These are phyloP conservation scores for Phyllostachys edulis DNA, from an alignment of 176 grass and related monocot genomes.

Conservation along the genomic window DNA sequence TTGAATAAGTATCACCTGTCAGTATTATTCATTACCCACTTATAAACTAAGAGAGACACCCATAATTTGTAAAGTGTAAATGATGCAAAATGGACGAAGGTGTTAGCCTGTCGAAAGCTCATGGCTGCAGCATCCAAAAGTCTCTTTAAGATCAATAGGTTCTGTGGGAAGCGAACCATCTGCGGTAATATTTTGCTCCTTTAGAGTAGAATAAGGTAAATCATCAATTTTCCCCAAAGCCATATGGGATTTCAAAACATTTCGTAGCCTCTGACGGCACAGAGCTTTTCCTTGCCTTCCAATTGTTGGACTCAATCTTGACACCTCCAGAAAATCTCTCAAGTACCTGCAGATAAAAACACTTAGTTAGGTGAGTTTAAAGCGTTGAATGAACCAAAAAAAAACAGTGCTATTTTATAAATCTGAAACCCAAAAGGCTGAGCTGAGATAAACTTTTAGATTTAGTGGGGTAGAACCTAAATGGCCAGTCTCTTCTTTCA, in stretches of 20 bases:
- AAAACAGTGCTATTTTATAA: neutral
- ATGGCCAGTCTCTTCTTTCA: neutral
- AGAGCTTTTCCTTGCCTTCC: constrained; percentile 94
- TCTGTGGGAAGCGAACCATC: constrained; percentile 14
- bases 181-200: constrained; percentile 29
- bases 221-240: neutral
- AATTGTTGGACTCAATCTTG: constrained; percentile 77
- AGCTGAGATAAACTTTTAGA: neutral
- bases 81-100: constrained; percentile 8
- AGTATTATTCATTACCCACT: neutral
- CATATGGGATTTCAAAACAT: constrained; percentile 57
- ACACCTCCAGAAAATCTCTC: constrained; percentile 74
- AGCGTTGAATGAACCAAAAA: neutral
- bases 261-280: constrained; percentile 55
- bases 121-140: neutral
- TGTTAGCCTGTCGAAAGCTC: constrained; percentile 11
- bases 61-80: neutral
- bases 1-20: constrained; percentile 15
- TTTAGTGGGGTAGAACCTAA: neutral
- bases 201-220: constrained; percentile 27
- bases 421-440: neutral
- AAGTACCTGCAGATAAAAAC: constrained; percentile 50
- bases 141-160: constrained; percentile 27
- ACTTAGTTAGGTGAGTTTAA: constrained; percentile 10
- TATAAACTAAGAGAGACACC: neutral